Percentiles rank a stretch among this genome's conserved stretches.
Evolutionary conservation across 768 basidiomycete species (phyloP).

Genomic region (Suillus weaverae): DNA sequence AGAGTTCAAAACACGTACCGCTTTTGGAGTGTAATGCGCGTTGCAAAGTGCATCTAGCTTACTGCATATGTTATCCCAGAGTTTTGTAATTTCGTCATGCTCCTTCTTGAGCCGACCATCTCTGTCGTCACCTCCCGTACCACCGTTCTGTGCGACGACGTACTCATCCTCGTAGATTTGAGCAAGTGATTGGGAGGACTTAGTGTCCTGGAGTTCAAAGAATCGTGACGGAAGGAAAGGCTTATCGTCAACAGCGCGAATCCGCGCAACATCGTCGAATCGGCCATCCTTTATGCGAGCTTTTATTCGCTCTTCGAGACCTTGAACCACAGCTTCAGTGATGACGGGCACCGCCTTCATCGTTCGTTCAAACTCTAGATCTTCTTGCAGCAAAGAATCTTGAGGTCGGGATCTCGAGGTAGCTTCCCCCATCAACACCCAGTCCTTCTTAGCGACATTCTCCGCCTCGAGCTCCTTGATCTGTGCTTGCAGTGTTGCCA

Average conservation of each 20-base stretch:
- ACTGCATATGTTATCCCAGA: conserved; percentile 83
- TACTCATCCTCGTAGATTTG: conserved; percentile 97
- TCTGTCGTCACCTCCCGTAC: conserved; percentile 62
- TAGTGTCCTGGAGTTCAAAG: conserved; percentile 86
- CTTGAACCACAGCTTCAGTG: conserved; percentile 82
- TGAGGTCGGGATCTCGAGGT: conserved; percentile 79
- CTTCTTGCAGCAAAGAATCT: conserved; percentile 90
- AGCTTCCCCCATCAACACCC: conserved; percentile 92
- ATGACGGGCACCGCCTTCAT: conserved; percentile 85
- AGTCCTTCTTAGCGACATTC: conserved; percentile 87
- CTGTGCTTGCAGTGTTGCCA: conserved; percentile 70
- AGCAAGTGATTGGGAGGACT: conserved; percentile 86
- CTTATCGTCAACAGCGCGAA: conserved; percentile 73
- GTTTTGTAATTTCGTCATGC: conserved; percentile 79
- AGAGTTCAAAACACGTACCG: conserved; percentile 48
- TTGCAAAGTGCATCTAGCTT: conserved; percentile 95
- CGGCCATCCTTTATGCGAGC: conserved; percentile 78
- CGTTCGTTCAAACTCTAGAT: conserved; percentile 91
- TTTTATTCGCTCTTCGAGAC: conserved; percentile 90
- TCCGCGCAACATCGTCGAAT: conserved; percentile 92
- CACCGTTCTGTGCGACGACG: conserved; percentile 61
- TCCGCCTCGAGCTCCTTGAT: conserved; percentile 81
- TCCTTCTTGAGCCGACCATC: conserved; percentile 88
- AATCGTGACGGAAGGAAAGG: conserved; percentile 89
- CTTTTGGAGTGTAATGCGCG: conserved; percentile 93